These are phyloP conservation scores for Catunica adiposa DNA, from an alignment of 2,329 filamentous ascomycete species.

Conservation along the genomic window DNA sequence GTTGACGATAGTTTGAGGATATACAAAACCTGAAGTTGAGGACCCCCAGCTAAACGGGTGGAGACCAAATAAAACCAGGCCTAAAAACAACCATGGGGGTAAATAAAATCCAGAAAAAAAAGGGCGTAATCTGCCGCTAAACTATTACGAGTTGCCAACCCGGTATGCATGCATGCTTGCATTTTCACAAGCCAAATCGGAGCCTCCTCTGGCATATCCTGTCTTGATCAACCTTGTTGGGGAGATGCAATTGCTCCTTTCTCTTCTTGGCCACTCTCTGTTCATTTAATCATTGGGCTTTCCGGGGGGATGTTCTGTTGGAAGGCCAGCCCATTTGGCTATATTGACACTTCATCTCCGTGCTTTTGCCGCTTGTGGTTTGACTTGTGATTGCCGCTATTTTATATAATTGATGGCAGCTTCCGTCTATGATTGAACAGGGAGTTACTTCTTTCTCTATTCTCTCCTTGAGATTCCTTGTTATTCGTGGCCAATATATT, in stretches of 20 bases:
- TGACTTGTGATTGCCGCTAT: not conserved
- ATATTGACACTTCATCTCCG: not conserved
- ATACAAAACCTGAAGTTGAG: not conserved
- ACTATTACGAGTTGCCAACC: not conserved
- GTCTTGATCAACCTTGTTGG: not conserved
- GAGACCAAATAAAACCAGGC: no score
- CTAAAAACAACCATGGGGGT: not conserved
- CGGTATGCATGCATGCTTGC: not conserved
- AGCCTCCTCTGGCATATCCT: not conserved
- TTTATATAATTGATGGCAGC: not conserved
- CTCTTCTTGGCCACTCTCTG: no score
- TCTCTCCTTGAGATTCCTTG: slow-evolving; percentile 1
- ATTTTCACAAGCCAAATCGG: slow-evolving; percentile 10
- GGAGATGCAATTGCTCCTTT: not conserved
- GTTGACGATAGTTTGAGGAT: no score
- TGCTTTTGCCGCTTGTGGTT: not conserved
- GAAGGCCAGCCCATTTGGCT: not conserved
- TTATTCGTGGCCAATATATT: not conserved
- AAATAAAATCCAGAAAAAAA: not conserved
- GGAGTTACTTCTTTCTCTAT: not conserved
- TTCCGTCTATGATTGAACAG: not conserved
- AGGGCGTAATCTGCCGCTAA: not conserved
- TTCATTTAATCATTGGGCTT: no score
- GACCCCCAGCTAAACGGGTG: no score
- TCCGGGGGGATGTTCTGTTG: no score